A percentile compares a stretch with the other conserved stretches of the same genome.
Conservation (phyloP, 1,139 yeast species). For the Tardiomyces depauwii region DNA sequence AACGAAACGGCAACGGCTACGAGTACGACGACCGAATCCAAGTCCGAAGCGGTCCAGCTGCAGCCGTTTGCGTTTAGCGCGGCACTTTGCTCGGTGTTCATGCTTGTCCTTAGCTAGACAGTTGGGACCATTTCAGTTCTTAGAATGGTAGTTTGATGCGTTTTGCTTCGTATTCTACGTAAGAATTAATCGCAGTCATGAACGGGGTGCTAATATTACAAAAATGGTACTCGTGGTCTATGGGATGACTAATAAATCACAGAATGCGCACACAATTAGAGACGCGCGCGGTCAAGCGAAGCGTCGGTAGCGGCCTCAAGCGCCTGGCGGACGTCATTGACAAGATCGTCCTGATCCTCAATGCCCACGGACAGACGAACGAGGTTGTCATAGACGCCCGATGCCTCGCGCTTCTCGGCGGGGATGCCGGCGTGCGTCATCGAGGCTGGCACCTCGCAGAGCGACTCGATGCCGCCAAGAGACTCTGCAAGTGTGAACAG, state of each 20-base stretch:
- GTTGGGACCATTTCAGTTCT: too few species aligned
- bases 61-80: too few species aligned
- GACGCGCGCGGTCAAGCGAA: not conserved
- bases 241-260: not conserved
- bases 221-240: too few species aligned
- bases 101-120: too few species aligned
- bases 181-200: too few species aligned
- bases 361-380: conserved; percentile 80
- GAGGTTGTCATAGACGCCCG: conserved; percentile 76
- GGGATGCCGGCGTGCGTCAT: conserved; percentile 95
- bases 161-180: too few species aligned
- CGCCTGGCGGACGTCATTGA: conserved; percentile 66
- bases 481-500: conserved; percentile 83
- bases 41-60: too few species aligned
- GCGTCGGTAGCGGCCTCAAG: conserved; percentile 30
- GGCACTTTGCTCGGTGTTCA: too few species aligned
- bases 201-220: not conserved
- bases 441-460: conserved; percentile 80
- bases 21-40: too few species aligned
- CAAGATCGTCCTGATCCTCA: conserved; percentile 70
- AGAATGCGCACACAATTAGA: not conserved
- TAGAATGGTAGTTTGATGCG: too few species aligned
- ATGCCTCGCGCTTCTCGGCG: conserved; percentile 62
- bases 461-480: conserved; percentile 81
- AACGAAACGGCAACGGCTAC: too few species aligned